phyloP scores from a whole-genome alignment of 139 green algal species.

The Chlorella sp. region DNA sequence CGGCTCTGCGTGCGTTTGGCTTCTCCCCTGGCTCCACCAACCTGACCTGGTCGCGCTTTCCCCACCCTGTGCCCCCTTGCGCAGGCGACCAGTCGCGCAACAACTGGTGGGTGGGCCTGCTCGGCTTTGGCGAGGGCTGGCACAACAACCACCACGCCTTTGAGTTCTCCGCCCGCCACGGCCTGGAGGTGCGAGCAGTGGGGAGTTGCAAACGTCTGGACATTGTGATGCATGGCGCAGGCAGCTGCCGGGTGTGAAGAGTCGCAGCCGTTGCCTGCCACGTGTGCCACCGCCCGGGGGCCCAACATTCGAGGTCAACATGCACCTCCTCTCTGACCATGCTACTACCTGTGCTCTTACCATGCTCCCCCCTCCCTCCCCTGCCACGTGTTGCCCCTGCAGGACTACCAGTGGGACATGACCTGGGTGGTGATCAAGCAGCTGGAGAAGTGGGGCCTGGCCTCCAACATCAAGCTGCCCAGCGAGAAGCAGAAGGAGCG shows the following conservation, averaged over 20 bases:
- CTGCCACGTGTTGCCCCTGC: no score
- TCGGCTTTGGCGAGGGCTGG: constrained; percentile 96
- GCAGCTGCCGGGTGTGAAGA: no score
- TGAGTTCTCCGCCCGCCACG: constrained; percentile 89
- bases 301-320: no score
- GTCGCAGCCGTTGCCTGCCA: no score
- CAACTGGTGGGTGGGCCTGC: constrained; percentile 85
- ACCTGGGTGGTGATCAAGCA: constrained; percentile 80
- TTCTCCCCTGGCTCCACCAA: no score
- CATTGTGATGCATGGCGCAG: no score
- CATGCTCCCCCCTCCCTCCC: no score
- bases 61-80: background rate
- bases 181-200: constrained; percentile 49
- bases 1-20: no score
- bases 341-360: no score
- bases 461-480: constrained; percentile 91
- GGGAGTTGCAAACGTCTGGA: no score
- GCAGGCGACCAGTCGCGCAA: constrained; percentile 89
- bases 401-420: constrained; percentile 87
- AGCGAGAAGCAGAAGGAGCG: constrained; percentile 84
- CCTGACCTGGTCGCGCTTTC: background rate
- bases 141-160: constrained; percentile 98
- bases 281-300: no score
- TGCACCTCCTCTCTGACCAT: no score
- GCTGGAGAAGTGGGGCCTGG: constrained; percentile 80